A percentile compares a stretch with the other conserved stretches of the same genome.
Evolutionary conservation across 179 eudicot genomes (phyloP).

Genomic region (Heliamphora pulchella): DNA sequence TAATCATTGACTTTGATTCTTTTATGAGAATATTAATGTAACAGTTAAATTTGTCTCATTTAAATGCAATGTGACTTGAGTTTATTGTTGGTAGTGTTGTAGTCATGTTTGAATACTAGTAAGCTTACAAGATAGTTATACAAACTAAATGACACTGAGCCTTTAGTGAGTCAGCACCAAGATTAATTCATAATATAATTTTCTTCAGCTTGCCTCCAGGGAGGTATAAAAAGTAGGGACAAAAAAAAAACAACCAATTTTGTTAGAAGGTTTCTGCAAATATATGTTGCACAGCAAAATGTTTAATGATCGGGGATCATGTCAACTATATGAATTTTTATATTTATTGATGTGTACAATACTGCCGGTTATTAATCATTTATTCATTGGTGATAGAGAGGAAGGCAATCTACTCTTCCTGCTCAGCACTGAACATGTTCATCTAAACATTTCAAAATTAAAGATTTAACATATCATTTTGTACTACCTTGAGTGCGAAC

Average conservation of each 20-base stretch:
- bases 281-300: not conserved
- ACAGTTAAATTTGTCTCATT: no score
- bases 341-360: not conserved
- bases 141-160: not conserved
- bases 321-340: not conserved
- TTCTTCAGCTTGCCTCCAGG: not conserved
- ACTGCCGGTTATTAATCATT: not conserved
- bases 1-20: no score
- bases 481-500: conserved; percentile 68
- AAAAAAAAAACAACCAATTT: not conserved
- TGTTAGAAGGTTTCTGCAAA: not conserved
- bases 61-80: no score
- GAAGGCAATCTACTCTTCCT: not conserved
- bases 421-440: not conserved
- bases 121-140: no score
- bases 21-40: no score
- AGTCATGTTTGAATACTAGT: no score
- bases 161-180: not conserved
- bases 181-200: not conserved
- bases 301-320: not conserved
- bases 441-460: not conserved
- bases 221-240: not conserved
- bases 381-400: conserved; percentile 1
- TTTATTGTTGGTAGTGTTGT: no score
- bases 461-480: not conserved